Base-by-base conservation (phyloP, 129 eudicot species). In the Lactuca sativa region DNA sequence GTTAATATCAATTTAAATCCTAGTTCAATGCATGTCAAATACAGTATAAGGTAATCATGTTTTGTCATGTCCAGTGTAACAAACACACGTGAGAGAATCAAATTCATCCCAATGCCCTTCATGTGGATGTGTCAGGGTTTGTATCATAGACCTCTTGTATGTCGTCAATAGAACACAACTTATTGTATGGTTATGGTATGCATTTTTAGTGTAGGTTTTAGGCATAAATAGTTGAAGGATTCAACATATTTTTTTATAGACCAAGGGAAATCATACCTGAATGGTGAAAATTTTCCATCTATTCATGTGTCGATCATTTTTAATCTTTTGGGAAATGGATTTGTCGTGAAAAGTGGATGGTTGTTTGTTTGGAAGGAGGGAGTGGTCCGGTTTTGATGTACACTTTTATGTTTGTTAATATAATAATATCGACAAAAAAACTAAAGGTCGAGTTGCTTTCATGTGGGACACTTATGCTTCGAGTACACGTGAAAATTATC, bases 291-390 rank as follows among this genome's bases (percentile, higher is more conserved):
- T 41, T 38, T 25, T 3, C 7, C 13, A 13, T 37, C 51, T 7
- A 48, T 49, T 16, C 2, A 66, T 31, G 30, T n/a, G 71, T 16
- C 3, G 47, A 40, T 40, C 30, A 14, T 36, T 59, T 12, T 34
- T 37, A 37, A 7, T 4, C 10, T 21, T 4, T 59, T 60, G 14
- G 48, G 13, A n/a, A 37, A 2, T 43, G 56, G 59, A 59, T 44
- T 71, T 13, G 7, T 58, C 5, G 44, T 37, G 31, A 53, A 73
- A 74, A 55, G 80, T 67, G 68, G 56, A 75, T 59, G 64, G 75
- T 67, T 68, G 70, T 76, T 60, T 68, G 62, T 37, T 76, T 51
- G 73, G 41, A 74, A 66, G 67, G 52, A 57, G 57, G 53, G 18
- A 31, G 48, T 76, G 80, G 80, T 51, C 74, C 75, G 10, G 15